phyloP scores from a whole-genome alignment of 2,329 filamentous ascomycete species.

The Trichoderma polysporum region DNA sequence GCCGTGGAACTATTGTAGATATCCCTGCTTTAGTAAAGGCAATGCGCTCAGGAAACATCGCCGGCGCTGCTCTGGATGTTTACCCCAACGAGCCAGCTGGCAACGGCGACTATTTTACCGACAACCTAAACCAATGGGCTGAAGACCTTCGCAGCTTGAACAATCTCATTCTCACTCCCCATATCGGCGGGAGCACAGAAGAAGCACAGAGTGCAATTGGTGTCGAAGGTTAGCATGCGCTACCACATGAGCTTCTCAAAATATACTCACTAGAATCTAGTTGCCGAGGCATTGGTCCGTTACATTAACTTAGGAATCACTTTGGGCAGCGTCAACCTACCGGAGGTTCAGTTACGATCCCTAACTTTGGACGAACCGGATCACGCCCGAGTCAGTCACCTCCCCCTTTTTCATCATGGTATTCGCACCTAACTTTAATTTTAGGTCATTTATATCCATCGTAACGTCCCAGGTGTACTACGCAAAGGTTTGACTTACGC shows the following conservation, averaged over 20 bases:
- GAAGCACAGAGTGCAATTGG: slow-evolving; percentile 97
- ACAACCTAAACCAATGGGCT: slow-evolving; percentile 76
- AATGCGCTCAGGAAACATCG: slow-evolving; percentile 81
- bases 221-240: slow-evolving; percentile 61
- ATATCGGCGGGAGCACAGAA: slow-evolving; percentile 97
- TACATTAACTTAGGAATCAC: slow-evolving; percentile 97
- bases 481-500: slow-evolving; percentile 59
- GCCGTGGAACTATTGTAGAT: slow-evolving; percentile 88
- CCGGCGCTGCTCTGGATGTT: slow-evolving; percentile 93
- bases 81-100: slow-evolving; percentile 91
- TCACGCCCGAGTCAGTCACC: slow-evolving; percentile 68
- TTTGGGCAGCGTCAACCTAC: slow-evolving; percentile 89
- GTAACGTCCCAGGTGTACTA: slow-evolving; percentile 93
- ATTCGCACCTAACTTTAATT: slow-evolving; percentile 22
- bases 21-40: slow-evolving; percentile 89
- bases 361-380: slow-evolving; percentile 86
- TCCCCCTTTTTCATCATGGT: background rate
- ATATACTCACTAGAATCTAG: slow-evolving; percentile 40
- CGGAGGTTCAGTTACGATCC: slow-evolving; percentile 89
- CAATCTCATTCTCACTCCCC: slow-evolving; percentile 93
- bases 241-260: background rate
- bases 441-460: slow-evolving; percentile 89
- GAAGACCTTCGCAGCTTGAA: slow-evolving; percentile 80
- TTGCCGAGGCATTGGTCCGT: slow-evolving; percentile 79
- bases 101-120: slow-evolving; percentile 94